phyloP scores from a whole-genome alignment of 2,329 filamentous ascomycete genomes.

The Fusarium verrucosum region DNA sequence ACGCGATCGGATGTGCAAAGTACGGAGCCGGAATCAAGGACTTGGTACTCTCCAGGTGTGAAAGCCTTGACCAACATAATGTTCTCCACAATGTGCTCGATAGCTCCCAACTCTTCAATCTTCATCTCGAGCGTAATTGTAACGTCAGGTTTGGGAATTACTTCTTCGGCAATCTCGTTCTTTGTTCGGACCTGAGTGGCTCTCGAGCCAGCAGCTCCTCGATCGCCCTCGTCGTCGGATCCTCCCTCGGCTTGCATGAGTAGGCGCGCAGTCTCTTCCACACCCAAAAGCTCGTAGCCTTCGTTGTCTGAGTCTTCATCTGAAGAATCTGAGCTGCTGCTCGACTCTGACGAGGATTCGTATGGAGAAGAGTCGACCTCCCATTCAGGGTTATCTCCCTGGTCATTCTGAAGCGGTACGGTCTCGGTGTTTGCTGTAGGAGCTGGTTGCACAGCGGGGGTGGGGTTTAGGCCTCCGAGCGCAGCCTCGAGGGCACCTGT shows the following conservation, averaged over 20 bases:
- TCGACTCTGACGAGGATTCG: constrained; percentile 71
- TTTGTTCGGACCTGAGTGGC: constrained; percentile 73
- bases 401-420: constrained; percentile 46
- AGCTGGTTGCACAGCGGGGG: constrained; percentile 25
- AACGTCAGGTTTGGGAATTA: constrained; percentile 78
- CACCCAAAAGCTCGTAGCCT: constrained; percentile 76
- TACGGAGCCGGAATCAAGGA: constrained; percentile 84
- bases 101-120: constrained; percentile 76
- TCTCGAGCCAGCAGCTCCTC: constrained; percentile 52
- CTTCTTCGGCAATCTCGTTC: constrained; percentile 76
- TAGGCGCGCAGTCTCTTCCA: constrained; percentile 84
- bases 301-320: constrained; percentile 68
- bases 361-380: constrained; percentile 82
- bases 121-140: constrained; percentile 79
- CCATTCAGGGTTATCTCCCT: constrained; percentile 76
- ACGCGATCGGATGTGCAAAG: constrained; percentile 80
- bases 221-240: constrained; percentile 78
- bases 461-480: constrained; percentile 50
- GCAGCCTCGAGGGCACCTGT: constrained; percentile 57
- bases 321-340: constrained; percentile 66
- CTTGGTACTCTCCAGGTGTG: constrained; percentile 81
- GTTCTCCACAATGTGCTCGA: constrained; percentile 82
- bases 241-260: constrained; percentile 85
- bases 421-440: constrained; percentile 16
- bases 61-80: constrained; percentile 81